Evolutionary conservation across 2,329 filamentous ascomycete genomes (phyloP).

Genomic region (Microdochium trichocladiopsis): DNA sequence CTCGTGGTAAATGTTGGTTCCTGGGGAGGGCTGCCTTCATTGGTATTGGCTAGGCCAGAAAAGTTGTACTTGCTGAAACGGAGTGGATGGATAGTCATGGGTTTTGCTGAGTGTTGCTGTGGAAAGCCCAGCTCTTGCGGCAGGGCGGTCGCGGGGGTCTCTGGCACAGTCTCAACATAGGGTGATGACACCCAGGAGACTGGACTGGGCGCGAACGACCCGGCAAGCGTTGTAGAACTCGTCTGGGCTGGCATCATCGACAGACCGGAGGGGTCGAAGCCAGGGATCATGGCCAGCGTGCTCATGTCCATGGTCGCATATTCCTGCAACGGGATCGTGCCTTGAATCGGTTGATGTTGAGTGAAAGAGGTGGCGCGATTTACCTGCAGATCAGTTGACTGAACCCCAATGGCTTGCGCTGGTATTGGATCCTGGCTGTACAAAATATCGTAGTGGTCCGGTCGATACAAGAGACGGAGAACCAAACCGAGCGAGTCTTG

Average conservation of each 20-base stretch:
- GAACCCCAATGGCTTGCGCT: conserved; percentile 16
- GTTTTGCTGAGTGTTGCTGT: conserved; percentile 16
- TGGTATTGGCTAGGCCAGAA: conserved; percentile 17
- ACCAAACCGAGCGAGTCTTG: conserved; percentile 40
- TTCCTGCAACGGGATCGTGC: conserved; percentile 29
- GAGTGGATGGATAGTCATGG: conserved; percentile 26
- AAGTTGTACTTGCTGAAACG: conserved; percentile 52
- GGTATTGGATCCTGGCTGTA: conserved; percentile 45
- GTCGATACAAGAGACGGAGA: conserved; percentile 58
- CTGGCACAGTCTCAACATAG: conserved; percentile 29
- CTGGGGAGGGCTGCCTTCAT: conserved; percentile 26
- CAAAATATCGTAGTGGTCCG: conserved; percentile 87
- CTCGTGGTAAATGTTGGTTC: conserved; percentile 46
- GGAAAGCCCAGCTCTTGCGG: conserved; percentile 8
- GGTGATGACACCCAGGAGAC: conserved; percentile 25
- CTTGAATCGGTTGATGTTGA: conserved; percentile 35
- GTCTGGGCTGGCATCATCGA: conserved; percentile 24
- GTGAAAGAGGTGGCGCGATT: conserved; percentile 41
- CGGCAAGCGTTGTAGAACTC: conserved; percentile 22
- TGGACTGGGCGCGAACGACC: conserved; percentile 9
- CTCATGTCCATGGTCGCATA: conserved; percentile 36
- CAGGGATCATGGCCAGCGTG: conserved; percentile 39
- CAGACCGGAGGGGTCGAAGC: conserved; percentile 25
- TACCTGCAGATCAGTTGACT: conserved; percentile 38
- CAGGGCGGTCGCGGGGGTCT: conserved; percentile 12